Base-by-base conservation (phyloP, 257 asterid species). In the Solanum sitiens region DNA sequence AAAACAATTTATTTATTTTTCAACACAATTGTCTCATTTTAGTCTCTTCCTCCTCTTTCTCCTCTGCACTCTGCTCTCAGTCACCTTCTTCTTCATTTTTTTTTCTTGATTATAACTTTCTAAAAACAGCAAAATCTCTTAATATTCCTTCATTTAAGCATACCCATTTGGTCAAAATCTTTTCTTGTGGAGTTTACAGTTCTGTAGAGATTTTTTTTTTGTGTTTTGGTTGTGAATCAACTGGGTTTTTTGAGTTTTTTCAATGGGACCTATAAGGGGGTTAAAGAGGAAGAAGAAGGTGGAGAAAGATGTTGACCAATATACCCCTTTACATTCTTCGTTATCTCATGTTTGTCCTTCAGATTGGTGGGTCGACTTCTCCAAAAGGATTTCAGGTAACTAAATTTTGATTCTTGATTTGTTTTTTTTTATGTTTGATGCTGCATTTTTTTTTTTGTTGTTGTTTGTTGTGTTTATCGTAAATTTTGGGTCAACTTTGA, bases 281-380 rank as follows among this genome's bases (percentile, higher is more conserved):
- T 79, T 65, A 39, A 89, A 85, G 79, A 84, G 79, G 88, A 90
- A 85, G 83, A 84, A 67, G 79, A 83, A 61, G 79, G 74, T 32
- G 25, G 86, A 88, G 11, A 37, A 77, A 53, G 56, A 44, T 30
- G 84, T 50, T 86, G 92, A 33, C 90, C 88, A 21, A 27, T 44
- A 59, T 75, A 72, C 89, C 80, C 83, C 72, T 88, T 23, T 71
- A 13, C 82, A 2, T 53, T 33, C 42, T 23, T 39, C 85, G 33
- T 87, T 39, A 37, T 88, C 83, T 68, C 87, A 2, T 30, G 40
- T 42, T 63, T 84, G 16, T 73, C 87, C 89, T 3, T 35, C 86
- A 30, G 92, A 90, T 80, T 90, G 91, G 91, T 89, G 92, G 92
- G 88, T 77, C 7, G 75, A 59, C 68, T 90, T 88, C 82, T 90